A percentile compares a stretch with the other conserved stretches of the same genome.
Conservation (phyloP, 73 alveolate genomes). For the Urostyla sp. region DNA sequence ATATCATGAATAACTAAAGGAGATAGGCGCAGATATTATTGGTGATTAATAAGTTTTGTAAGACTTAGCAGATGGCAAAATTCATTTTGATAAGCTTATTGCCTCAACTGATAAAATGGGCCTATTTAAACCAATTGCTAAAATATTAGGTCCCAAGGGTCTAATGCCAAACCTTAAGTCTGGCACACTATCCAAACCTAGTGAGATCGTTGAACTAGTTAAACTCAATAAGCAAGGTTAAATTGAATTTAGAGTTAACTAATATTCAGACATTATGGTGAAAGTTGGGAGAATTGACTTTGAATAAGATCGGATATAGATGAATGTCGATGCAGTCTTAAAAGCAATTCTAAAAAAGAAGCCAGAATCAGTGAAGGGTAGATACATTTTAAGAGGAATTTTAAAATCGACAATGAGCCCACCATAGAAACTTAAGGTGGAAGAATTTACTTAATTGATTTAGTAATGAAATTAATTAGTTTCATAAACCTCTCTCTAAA, state of each 20-base stretch:
- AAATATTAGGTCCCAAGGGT: constrained; percentile 86
- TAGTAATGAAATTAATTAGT: background rate
- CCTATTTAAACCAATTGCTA: constrained; percentile 74
- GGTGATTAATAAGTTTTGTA: constrained; percentile 52
- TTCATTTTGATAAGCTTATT: constrained; percentile 75
- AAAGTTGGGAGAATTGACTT: constrained; percentile 71
- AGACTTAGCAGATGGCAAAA: constrained; percentile 63
- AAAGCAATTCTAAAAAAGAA: constrained; percentile 52
- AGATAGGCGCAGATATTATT: constrained; percentile 84
- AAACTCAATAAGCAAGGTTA: constrained; percentile 66
- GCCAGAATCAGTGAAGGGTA: constrained; percentile 74
- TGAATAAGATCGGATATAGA: constrained; percentile 51
- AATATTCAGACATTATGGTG: constrained; percentile 64
- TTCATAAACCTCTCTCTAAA: constrained; percentile 57
- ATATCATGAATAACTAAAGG: constrained; percentile 42
- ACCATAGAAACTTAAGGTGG: constrained; percentile 8
- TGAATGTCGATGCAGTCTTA: constrained; percentile 67
- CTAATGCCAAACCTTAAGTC: constrained; percentile 87
- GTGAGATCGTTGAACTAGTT: constrained; percentile 58
- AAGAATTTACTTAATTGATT: constrained; percentile 10
- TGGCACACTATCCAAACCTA: constrained; percentile 71
- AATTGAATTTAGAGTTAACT: constrained; percentile 71
- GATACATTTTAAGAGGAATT: constrained; percentile 48
- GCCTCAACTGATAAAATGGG: constrained; percentile 73
- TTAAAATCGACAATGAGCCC: constrained; percentile 50